Evolutionary conservation across 163 green algal genomes (phyloP).

Genomic region (Chlorella variabilis): DNA sequence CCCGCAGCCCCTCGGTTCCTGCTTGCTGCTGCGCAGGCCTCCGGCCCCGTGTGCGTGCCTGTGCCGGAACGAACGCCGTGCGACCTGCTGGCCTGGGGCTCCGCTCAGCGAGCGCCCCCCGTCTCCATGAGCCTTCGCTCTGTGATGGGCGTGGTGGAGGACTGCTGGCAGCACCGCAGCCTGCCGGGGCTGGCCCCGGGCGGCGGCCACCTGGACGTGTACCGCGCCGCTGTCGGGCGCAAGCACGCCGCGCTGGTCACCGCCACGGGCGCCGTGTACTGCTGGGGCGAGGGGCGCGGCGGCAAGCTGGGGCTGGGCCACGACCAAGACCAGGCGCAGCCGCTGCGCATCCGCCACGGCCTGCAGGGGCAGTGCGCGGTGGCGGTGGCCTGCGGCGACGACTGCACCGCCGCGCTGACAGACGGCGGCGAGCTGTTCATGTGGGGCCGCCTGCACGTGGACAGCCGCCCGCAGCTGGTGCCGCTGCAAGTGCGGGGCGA

Average conservation of each 20-base stretch:
- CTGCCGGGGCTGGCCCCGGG: slow-evolving; percentile 67
- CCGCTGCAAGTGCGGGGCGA: slow-evolving; percentile 59
- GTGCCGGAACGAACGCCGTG: slow-evolving; percentile 52
- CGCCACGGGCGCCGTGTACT: slow-evolving; percentile 79
- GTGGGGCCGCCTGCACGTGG: slow-evolving; percentile 83
- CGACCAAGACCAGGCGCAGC: slow-evolving; percentile 42
- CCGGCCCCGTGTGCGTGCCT: slow-evolving; percentile 33
- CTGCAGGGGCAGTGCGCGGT: slow-evolving; percentile 51
- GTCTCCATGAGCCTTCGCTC: slow-evolving; percentile 10
- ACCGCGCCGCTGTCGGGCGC: slow-evolving; percentile 60
- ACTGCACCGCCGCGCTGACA: slow-evolving; percentile 75
- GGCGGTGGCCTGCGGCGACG: slow-evolving; percentile 62
- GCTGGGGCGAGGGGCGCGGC: slow-evolving; percentile 79
- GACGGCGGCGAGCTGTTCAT: slow-evolving; percentile 70
- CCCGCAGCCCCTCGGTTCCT: too few relatives aligned
- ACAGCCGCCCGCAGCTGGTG: slow-evolving; percentile 58
- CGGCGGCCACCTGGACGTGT: slow-evolving; percentile 69
- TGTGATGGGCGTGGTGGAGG: slow-evolving; percentile 28
- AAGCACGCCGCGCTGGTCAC: slow-evolving; percentile 76
- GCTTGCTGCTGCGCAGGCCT: background rate
- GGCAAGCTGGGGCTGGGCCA: slow-evolving; percentile 82
- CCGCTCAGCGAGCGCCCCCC: slow-evolving; percentile 25
- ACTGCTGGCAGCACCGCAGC: slow-evolving; percentile 54
- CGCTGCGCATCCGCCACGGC: slow-evolving; percentile 54
- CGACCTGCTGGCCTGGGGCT: slow-evolving; percentile 72